Evolutionary conservation across 1,284 basidiomycete genomes (phyloP).

Genomic region (Kalmanozyma brasiliensis): DNA sequence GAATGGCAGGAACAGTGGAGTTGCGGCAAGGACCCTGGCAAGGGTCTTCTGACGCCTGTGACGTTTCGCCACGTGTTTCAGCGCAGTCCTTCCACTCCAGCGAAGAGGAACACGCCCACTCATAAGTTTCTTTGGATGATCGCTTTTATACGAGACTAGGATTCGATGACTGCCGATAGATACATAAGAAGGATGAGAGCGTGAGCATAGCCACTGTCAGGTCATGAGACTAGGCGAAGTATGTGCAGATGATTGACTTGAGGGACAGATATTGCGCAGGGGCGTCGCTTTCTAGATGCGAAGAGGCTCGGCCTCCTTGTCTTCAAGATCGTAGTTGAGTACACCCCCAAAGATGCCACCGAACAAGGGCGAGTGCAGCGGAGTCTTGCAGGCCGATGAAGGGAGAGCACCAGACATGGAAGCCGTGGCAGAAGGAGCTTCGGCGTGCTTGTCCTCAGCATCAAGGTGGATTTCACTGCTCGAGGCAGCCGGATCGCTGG

Average conservation of each 20-base stretch:
- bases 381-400: constrained; percentile 56
- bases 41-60: too few relatives aligned
- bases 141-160: too few relatives aligned
- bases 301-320: constrained; percentile 47
- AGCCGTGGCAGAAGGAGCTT: neutral
- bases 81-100: neutral
- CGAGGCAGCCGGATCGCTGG: neutral
- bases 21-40: too few relatives aligned
- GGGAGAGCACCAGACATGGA: constrained; percentile 42
- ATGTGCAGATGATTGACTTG: constrained; percentile 1
- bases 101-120: too few relatives aligned
- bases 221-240: neutral
- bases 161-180: too few relatives aligned
- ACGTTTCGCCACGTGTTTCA: too few relatives aligned
- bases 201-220: too few relatives aligned
- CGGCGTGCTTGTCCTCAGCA: constrained; percentile 11
- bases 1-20: too few relatives aligned
- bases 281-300: constrained; percentile 19
- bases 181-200: neutral
- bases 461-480: constrained; percentile 1
- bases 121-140: too few relatives aligned
- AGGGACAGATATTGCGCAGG: neutral
- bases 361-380: constrained; percentile 58
- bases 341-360: constrained; percentile 57
- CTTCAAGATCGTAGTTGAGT: constrained; percentile 53